Evolutionary conservation across 75 land plant species (phyloP).

Genomic region (Azolla pinnata): DNA sequence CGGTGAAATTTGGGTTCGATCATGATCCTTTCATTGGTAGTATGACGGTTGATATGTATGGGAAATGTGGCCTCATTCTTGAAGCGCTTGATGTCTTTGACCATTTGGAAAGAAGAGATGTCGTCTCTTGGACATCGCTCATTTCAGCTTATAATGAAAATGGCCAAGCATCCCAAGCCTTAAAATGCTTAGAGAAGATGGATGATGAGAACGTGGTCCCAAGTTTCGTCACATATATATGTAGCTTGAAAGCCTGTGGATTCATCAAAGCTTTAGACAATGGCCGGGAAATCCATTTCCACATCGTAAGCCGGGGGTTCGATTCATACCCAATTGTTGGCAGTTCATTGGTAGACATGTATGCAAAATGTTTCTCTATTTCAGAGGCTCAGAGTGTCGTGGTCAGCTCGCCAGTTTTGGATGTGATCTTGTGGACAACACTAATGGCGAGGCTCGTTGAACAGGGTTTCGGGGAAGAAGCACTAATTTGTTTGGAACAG

Average conservation of each 20-base stretch:
- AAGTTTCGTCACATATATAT: conserved; percentile 3
- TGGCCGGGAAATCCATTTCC: conserved; percentile 22
- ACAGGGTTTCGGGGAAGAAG: conserved; percentile 23
- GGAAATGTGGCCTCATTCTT: conserved; percentile 5
- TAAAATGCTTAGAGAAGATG: conserved; percentile 7
- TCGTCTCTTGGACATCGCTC: conserved; percentile 12
- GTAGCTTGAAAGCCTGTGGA: conserved; percentile 11
- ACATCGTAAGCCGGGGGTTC: conserved; percentile 32
- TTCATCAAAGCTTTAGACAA: not conserved
- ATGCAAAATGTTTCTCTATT: conserved; percentile 25
- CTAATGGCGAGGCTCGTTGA: conserved; percentile 19
- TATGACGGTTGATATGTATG: conserved; percentile 7
- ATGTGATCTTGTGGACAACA: conserved; percentile 39
- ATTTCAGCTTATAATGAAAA: conserved; percentile 15
- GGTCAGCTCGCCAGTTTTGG: conserved; percentile 26
- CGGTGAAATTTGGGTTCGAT: conserved; percentile 15
- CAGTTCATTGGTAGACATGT: conserved; percentile 45
- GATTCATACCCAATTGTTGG: conserved; percentile 30
- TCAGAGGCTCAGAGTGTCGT: conserved; percentile 32
- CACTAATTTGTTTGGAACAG: conserved; percentile 19
- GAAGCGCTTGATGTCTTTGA: conserved; percentile 16
- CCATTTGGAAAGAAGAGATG: conserved; percentile 11
- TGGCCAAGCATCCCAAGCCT: conserved; percentile 9
- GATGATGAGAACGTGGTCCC: conserved; percentile 1
- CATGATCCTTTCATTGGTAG: not conserved